Evolutionary conservation across 176 grass and related monocot species (phyloP), one percentile per base, ranked within the genome.

Genomic region (Alloteropsis semialata): DNA sequence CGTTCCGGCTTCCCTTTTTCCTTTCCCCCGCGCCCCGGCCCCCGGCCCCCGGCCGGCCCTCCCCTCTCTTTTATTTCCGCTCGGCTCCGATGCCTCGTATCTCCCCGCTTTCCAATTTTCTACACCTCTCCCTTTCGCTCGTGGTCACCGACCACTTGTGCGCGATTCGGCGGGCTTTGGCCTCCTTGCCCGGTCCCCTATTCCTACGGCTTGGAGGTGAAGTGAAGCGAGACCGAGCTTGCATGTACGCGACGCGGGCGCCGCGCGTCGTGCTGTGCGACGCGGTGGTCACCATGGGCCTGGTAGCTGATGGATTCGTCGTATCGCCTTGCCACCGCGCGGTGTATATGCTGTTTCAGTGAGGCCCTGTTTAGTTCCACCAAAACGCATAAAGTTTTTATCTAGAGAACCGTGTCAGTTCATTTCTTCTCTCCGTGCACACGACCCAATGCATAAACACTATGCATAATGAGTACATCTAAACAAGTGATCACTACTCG

Each of bases 1-100:
- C 84, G 84, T 90, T 90, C 61, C 74, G 57, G 57, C 83, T 51
- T 3, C n/a, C 64, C 42, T 54, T 54, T 30, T 65, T 38, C 4
- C 24, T 37, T 32, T 74, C 55, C 6, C 21, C 32, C 8, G 19
- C n/a, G n/a, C n/a, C n/a, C n/a, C n/a, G n/a, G n/a, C n/a, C n/a
- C 0, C 17, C 2, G 1, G 5, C 8, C 62, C 8, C n/a, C n/a
- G n/a, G n/a, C 22, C 24, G 14, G 15, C 46, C 55, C 3, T 29
- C 49, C 5, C 29, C 15, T 18, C 11, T 41, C 21, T 42, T 27
- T 70, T 5, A 6, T 61, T 69, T 53, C 38, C 50, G 32, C 21
- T 71, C 17, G n/a, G n/a, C n/a, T n/a, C n/a, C n/a, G 67, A 82
- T 83, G 58, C 69, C 72, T 49, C 25, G 84, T 75, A 81, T 81